Evolutionary conservation across 192 early-diverging fungal species (phyloP), one percentile per base, ranked within the genome.

Genomic region (Entophlyctis helioformis): DNA sequence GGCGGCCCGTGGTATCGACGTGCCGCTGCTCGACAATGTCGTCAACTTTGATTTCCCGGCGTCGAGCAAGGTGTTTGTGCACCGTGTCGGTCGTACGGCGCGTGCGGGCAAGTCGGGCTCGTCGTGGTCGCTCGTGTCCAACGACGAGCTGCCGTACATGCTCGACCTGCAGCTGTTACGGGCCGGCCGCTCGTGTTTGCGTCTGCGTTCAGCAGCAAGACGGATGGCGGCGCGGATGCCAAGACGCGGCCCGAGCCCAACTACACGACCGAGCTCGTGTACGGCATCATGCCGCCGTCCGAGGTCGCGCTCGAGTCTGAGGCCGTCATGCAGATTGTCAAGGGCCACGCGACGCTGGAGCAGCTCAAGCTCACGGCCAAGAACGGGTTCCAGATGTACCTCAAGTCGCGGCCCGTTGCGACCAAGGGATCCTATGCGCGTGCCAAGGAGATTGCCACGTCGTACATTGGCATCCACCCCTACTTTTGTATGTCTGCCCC

Each of bases 1-100:
- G 9, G 95, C 95, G n/a, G 90, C 91, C 7, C 84, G 92, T 72
- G 95, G 95, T 85, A 89, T 98, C 50, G 95, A 98, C 74, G 89
- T 98, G 31, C 95, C 95, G 29, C 81, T 95, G 23, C 64, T 98
- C 10, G 91, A 93, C 57, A 89, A 96, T 56, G 95, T 98, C 34
- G 72, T 98, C 68, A 96, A 98, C 63, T 95, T 89, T 53, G 87
- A 96, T 45, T 98, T 96, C 65, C 81, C 91, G 10, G 81, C 85
- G 31, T 76, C 81, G 20, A 79, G 83, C 56, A 98, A 98, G 56
- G 82, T 94, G 10, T 92, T 98, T 76, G 76, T 98, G 28, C 95
- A 98, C 69, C 81, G 95, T 48, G 91, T 94, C 13, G 96, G 96
- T 42, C 82, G 96, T 72, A 84, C 85, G 11, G 96, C 89, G 13